Evolutionary conservation across 768 basidiomycete genomes (phyloP), one percentile per base, ranked within the genome.

Genomic region (Suillus sp.): DNA sequence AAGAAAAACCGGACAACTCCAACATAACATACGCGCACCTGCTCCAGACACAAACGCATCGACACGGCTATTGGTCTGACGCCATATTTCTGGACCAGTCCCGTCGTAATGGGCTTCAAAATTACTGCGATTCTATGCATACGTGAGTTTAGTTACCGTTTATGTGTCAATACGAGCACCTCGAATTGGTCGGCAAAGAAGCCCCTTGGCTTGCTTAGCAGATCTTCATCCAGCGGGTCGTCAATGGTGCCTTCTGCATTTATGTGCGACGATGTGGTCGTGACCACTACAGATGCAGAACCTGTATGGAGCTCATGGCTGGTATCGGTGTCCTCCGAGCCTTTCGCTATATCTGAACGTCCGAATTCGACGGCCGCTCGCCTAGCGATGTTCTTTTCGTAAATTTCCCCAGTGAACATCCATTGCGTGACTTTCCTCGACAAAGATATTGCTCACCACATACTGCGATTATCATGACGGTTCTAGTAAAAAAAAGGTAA

Each of bases 131-230:
- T 96, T 99, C 90, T 93, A 59, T 25, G 32, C 3, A 3, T 18
- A 18, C 10, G 35, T 56, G 22, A 56, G 55, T 20, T 25, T 11
- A 1, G 5, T 20, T 3, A 11, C 4, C 9, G 1, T 38, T 18
- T 10, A 27, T 11, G 1, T 56, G 27, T 61, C 42, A 35, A 37
- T 16, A 37, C 3, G 5, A 45, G 13, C 58, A 85, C 86, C 76
- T 98, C 96, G 63, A 99, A 99, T 76, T 99, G 97, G 73, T 99
- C 95, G 4, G 95, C 94, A 69, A 99, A 99, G 77, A 90, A 92
- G 0, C 95, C 96, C 65, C 92, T 80, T 3, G 92, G 90, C 69
- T 82, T 81, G 57, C 69, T 75, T 20, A 78, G 64, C 27, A 84
- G 75, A 47, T 83, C 80, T 53, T 78, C 79, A 2, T 83, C 78